phyloP scores from a whole-genome alignment of 805 yeast species.

The Sugiyamaella marilandica region DNA sequence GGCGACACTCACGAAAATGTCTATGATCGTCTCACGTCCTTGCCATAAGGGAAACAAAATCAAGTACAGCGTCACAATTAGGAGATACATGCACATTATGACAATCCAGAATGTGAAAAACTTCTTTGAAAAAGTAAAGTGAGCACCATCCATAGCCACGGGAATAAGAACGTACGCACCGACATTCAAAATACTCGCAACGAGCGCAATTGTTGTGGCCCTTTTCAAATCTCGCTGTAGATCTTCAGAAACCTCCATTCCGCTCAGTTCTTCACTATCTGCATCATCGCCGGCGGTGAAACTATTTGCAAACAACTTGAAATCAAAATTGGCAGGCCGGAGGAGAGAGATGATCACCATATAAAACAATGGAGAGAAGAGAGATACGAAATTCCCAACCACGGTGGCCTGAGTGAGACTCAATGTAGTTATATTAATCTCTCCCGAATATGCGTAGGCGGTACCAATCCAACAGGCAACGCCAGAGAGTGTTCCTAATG shows the following conservation, averaged over 20 bases:
- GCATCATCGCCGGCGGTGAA: slow-evolving; percentile 32
- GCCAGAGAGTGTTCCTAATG: slow-evolving; percentile 67
- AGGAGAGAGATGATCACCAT: neutral
- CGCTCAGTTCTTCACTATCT: slow-evolving; percentile 36
- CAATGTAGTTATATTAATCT: slow-evolving; percentile 28
- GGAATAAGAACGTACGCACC: slow-evolving; percentile 2
- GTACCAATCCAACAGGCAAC: slow-evolving; percentile 53
- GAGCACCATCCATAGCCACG: slow-evolving; percentile 86
- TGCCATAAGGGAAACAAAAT: slow-evolving; percentile 67
- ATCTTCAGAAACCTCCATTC: slow-evolving; percentile 13
- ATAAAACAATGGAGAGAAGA: slow-evolving; percentile 4
- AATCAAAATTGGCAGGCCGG: slow-evolving; percentile 6
- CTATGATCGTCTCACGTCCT: slow-evolving; percentile 61
- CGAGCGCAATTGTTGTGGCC: neutral
- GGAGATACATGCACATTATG: slow-evolving; percentile 78
- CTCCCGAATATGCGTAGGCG: slow-evolving; percentile 27
- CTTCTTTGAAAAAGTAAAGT: slow-evolving; percentile 64
- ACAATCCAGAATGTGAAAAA: slow-evolving; percentile 89
- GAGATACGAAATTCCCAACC: slow-evolving; percentile 27
- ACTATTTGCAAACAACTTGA: slow-evolving; percentile 53
- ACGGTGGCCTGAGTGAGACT: slow-evolving; percentile 25
- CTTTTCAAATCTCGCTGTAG: neutral
- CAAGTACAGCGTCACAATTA: slow-evolving; percentile 47
- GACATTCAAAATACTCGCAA: neutral
- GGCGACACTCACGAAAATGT: slow-evolving; percentile 35